Percentiles rank a stretch among this genome's conserved stretches.
Conservation (phyloP, 2,329 filamentous ascomycete genomes). For the Alternaria sp. region DNA sequence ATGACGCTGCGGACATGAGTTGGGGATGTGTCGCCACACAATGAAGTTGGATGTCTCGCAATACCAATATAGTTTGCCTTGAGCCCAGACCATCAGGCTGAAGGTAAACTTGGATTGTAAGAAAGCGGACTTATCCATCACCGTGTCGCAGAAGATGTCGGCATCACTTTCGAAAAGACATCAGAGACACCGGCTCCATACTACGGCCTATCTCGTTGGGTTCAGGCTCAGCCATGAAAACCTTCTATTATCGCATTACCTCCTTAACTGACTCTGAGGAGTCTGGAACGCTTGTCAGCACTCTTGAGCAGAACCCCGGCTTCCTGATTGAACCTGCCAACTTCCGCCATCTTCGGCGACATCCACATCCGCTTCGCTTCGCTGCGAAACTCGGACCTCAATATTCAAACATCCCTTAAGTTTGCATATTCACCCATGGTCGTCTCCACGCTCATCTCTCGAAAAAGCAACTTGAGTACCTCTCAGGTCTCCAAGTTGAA, state of each 20-base stretch:
- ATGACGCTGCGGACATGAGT: background rate
- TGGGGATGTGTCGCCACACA: background rate
- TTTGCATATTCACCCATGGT: constrained; percentile 26
- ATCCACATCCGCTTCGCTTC: background rate
- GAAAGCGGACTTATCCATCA: background rate
- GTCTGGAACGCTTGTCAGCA: background rate
- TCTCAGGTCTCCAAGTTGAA: constrained; percentile 18
- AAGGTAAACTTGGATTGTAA: background rate
- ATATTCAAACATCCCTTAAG: constrained; percentile 24
- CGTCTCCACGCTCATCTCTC: constrained; percentile 14
- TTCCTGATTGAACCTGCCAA: background rate
- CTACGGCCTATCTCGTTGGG: background rate
- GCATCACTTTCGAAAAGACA: background rate
- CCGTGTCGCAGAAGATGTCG: background rate
- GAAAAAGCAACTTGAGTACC: constrained; percentile 11
- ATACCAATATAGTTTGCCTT: background rate
- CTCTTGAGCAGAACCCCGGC: background rate
- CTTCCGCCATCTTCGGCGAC: background rate
- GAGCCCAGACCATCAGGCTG: background rate
- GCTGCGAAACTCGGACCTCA: background rate
- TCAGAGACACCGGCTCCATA: background rate
- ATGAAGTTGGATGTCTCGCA: background rate
- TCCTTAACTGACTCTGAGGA: background rate
- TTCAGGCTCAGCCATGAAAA: background rate
- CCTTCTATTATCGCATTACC: background rate